A percentile compares a stretch with the other conserved stretches of the same genome.
Evolutionary conservation across 176 grass and related monocot genomes (phyloP).

Genomic region (Poa annua): DNA sequence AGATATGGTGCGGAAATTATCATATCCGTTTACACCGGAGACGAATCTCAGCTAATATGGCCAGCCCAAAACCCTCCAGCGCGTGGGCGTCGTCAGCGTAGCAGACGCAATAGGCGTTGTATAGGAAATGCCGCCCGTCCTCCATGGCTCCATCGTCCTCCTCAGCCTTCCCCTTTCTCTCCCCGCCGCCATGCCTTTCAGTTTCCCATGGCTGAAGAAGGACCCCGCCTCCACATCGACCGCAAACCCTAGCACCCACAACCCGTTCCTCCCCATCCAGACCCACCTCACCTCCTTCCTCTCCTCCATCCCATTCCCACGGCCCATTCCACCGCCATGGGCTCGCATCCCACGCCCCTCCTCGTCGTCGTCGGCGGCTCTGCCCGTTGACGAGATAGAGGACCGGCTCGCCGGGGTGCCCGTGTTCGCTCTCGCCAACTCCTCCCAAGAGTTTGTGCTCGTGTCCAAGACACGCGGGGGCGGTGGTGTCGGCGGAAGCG

Average conservation of each 20-base stretch:
- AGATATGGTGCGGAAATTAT: too few species aligned
- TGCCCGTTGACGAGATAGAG: slow-evolving; percentile 49
- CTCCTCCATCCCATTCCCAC: slow-evolving; percentile 33
- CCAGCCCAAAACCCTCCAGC: too few species aligned
- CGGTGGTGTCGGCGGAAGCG: background rate
- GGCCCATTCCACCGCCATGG: background rate
- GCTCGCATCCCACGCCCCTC: slow-evolving; percentile 21
- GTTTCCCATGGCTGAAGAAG: slow-evolving; percentile 58
- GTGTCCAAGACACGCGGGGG: slow-evolving; percentile 45
- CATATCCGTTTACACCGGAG: too few species aligned
- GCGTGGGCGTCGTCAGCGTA: too few species aligned
- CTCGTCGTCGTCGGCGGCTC: background rate
- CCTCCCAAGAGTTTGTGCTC: slow-evolving; percentile 69
- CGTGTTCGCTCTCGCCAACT: slow-evolving; percentile 75
- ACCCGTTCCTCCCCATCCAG: slow-evolving; percentile 54
- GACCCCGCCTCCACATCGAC: background rate
- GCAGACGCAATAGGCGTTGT: too few species aligned
- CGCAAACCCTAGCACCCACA: slow-evolving; percentile 23
- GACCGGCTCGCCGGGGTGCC: slow-evolving; percentile 74
- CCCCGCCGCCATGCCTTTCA: slow-evolving; percentile 46
- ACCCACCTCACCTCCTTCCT: slow-evolving; percentile 54
- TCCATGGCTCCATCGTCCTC: too few species aligned
- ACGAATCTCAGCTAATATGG: too few species aligned
- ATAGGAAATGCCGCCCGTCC: too few species aligned
- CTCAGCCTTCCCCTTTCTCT: too few species aligned